Base-by-base conservation (phyloP, 768 basidiomycete species). In the Kwoniella dejecticola region DNA sequence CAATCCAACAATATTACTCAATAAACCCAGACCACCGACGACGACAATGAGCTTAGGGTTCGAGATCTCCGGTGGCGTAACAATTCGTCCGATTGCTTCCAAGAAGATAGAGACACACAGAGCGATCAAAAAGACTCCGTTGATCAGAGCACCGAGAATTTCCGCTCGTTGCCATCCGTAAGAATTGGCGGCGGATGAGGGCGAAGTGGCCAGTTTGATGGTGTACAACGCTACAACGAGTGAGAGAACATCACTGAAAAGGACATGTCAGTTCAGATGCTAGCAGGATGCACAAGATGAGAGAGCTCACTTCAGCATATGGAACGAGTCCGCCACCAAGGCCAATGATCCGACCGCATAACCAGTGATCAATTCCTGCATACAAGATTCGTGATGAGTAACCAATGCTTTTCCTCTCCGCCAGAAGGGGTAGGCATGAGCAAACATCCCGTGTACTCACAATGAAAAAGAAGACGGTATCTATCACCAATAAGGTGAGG, bases 161-260 rank as follows among this genome's bases (percentile, higher is more conserved):
- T 96, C 94, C 17, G 96, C 96, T 64, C 96, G 84, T 79, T 98
- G 94, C 95, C 94, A 98, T n/a, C 94, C 95, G 77, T 98, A 98
- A 27, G 95, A 92, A 79, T 96, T 96, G n/a, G 66, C 69, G n/a
- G 67, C 54, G 2, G 50, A 87, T 85, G 78, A 79, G 29, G 73
- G 72, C 12, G 71, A 72, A 19, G 76, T 77, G 19, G 76, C 78
- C 45, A 79, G 73, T 61, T 88, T 90, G 81, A 94, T 91, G 15
- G 95, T 94, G 79, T 97, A 97, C 8, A 98, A 85, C 1, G 95
- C 96, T 53, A 98, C 93, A 59, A 94, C 76, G 62, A 99, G 82
- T 78, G 93, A 96, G 85, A 96, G 85, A 69, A 96, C 91, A 84
- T 99, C 96, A 82, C 95, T 98, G 79, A 50, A 57, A 46, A 29